These are phyloP conservation scores for Cladophialophora yegresii DNA, from an alignment of 2,329 filamentous ascomycete genomes.

Conservation along the genomic window DNA sequence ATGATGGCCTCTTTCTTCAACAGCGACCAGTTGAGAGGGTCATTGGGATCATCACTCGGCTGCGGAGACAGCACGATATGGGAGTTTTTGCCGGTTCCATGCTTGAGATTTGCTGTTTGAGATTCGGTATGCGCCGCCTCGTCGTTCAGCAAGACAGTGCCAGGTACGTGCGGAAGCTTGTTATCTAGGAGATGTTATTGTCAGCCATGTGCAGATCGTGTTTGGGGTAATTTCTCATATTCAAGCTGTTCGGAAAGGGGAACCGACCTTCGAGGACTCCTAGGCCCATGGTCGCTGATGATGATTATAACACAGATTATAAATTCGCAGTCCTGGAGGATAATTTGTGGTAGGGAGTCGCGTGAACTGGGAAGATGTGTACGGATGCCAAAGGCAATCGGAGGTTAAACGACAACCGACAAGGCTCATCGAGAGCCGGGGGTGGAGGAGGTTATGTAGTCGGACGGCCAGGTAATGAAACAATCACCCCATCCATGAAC, in stretches of 20 bases:
- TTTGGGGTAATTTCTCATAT: background rate
- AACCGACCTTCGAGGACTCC: slow-evolving; percentile 13
- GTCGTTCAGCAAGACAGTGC: slow-evolving; percentile 25
- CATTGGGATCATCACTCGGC: slow-evolving; percentile 22
- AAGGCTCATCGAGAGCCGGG: background rate
- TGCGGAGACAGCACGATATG: slow-evolving; percentile 35
- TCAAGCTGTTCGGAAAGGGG: background rate
- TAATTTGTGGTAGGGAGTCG: background rate
- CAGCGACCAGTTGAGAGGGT: slow-evolving; percentile 23
- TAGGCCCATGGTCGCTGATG: slow-evolving; percentile 9
- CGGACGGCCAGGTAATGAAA: background rate
- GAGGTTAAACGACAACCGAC: background rate
- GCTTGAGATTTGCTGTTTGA: slow-evolving; percentile 21
- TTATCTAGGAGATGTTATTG: slow-evolving; percentile 2
- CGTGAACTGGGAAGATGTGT: background rate
- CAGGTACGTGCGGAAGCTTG: slow-evolving; percentile 21
- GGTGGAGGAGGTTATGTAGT: slow-evolving; percentile 1
- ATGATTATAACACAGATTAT: background rate
- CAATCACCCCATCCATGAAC: background rate
- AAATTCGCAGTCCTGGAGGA: background rate
- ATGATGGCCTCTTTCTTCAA: slow-evolving; percentile 19
- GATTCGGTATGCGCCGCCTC: slow-evolving; percentile 3
- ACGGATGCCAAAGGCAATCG: background rate
- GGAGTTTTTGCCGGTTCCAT: slow-evolving; percentile 24
- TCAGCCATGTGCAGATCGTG: background rate